These are phyloP conservation scores for Fusarium luffae DNA, from an alignment of 2,329 filamentous ascomycete species.

Conservation along the genomic window DNA sequence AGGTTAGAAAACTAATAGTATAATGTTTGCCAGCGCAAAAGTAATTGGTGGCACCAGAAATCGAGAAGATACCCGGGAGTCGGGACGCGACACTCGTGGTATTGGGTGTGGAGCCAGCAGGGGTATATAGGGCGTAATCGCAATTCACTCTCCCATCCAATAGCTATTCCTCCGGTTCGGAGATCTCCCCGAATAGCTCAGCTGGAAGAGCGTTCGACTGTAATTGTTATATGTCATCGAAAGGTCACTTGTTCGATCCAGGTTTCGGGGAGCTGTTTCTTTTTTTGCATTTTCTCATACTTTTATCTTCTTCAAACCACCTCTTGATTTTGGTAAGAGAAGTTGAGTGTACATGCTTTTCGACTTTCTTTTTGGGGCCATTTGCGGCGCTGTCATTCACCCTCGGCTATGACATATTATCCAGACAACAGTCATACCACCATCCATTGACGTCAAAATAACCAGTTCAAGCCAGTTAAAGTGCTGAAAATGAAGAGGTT, in stretches of 20 bases:
- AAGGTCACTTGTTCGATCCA: constrained; percentile 38
- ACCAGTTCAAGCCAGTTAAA: not conserved
- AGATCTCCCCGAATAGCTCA: constrained; percentile 34
- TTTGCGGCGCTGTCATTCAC: too few species aligned
- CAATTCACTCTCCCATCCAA: fast-evolving
- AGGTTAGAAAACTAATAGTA: too few species aligned
- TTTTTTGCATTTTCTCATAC: not conserved
- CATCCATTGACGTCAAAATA: fast-evolving
- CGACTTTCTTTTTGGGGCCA: too few species aligned
- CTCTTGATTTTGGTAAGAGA: too few species aligned
- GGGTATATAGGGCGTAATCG: fast-evolving
- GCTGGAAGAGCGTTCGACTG: constrained; percentile 30
- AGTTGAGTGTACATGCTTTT: too few species aligned
- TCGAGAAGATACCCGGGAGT: too few species aligned
- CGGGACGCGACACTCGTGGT: too few species aligned
- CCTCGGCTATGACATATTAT: not conserved
- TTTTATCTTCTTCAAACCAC: too few species aligned
- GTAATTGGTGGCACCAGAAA: too few species aligned
- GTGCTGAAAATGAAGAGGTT: not conserved
- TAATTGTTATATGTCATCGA: constrained; percentile 9
- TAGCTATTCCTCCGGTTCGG: constrained; percentile 9
- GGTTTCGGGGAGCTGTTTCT: constrained; percentile 24
- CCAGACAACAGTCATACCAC: fast-evolving
- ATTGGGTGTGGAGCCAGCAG: fast-evolving
- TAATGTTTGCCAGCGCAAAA: too few species aligned